Evolutionary conservation across 306 rosid species (phyloP), one percentile per base, ranked within the genome.

Genomic region (Sicyos baderoa): DNA sequence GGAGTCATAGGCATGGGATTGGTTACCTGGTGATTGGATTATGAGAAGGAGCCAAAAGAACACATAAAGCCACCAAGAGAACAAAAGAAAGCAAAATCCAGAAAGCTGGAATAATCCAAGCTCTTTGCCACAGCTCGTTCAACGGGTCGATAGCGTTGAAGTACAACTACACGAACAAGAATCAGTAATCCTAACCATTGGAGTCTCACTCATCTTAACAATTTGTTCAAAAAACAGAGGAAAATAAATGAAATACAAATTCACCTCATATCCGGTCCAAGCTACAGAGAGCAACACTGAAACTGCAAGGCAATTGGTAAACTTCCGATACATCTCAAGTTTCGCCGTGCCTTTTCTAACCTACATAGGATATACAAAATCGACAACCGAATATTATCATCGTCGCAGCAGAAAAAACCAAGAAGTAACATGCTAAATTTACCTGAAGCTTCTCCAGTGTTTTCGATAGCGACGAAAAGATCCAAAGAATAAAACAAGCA

Each of bases 241-340:
- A 32, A 29, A 32, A 15, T 27, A 61, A 61, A 61, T 61, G 68
- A 35, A 62, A 40, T 62, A 12, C 29, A 13, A 44, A 17, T n/a
- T 42, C 50, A 91, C 97, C 97, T 91, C 97, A 79, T 89, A 91
- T 77, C 97, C 95, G 77, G 86, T 85, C 97, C 96, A 91, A 29
- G 91, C 95, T 71, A 91, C 84, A 29, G 97, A 91, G 52, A 91
- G 85, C 37, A 91, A 85, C 72, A 91, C 95, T 52, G 79, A 81
- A 55, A 89, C 88, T 4, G 96, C 97, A 57, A 91, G 96, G 19
- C 85, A 81, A 75, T 91, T 91, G 42, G 97, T 89, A 79, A 91
- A 91, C 78, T 91, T 91, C 37, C 95, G 82, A 82, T 89, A 91
- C 35, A 91, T 88, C 82, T 89, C 97, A 74, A 91, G 81, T 77